These are phyloP conservation scores for Entomortierella beljakovae DNA, from an alignment of 192 early-diverging fungal species.

Conservation along the genomic window DNA sequence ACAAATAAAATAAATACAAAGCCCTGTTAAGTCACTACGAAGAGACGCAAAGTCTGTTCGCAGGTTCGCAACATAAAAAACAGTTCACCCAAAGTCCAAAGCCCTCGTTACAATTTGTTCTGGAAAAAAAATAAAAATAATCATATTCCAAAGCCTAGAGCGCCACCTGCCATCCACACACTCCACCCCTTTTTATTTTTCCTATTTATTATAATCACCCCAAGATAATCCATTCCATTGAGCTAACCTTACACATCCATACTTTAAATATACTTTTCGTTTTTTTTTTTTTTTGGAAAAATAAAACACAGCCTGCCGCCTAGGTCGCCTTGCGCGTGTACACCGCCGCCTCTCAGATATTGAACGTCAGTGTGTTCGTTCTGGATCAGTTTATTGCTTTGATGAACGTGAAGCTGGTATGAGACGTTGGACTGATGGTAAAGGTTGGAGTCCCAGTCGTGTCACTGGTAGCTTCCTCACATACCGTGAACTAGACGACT, in stretches of 20 bases:
- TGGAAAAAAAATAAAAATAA: too few relatives aligned
- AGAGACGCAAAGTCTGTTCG: background rate
- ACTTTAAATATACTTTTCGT: background rate
- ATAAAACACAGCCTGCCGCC: conserved; percentile 71
- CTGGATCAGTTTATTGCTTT: conserved; percentile 92
- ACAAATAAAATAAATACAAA: background rate
- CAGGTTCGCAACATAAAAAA: background rate
- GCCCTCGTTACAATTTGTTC: background rate
- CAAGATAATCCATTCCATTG: background rate
- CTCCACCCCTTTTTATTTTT: background rate
- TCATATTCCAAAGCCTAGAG: too few relatives aligned
- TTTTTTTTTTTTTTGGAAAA: background rate
- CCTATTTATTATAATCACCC: background rate
- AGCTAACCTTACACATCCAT: background rate
- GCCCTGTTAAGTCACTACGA: background rate
- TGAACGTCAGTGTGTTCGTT: conserved; percentile 83
- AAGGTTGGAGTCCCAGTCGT: conserved; percentile 89
- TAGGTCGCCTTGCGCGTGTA: conserved; percentile 76
- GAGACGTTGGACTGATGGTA: conserved; percentile 95
- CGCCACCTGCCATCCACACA: background rate
- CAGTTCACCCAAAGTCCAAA: background rate
- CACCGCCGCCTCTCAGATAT: conserved; percentile 86
- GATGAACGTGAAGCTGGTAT: conserved; percentile 93
- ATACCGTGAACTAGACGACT: conserved; percentile 83
- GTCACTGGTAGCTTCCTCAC: conserved; percentile 91